A percentile compares a stretch with the other conserved stretches of the same genome.
Conservation (phyloP, 2,329 filamentous ascomycete species). For the Domatiomyces globalis region DNA sequence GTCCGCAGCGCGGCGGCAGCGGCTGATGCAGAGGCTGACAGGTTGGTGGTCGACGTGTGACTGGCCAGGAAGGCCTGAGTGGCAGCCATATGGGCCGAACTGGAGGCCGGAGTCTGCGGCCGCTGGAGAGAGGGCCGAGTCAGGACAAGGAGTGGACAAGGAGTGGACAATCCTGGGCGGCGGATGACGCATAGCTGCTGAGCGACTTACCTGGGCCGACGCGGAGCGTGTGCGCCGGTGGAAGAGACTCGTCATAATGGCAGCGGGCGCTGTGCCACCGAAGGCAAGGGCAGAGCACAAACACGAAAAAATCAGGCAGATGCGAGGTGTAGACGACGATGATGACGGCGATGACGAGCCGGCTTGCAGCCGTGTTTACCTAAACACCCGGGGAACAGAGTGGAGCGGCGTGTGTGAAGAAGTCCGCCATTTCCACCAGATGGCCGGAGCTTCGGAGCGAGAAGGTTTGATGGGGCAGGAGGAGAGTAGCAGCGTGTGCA, state of each 20-base stretch:
- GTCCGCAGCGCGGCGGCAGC: constrained; percentile 73
- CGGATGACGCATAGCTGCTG: not conserved
- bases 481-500: not conserved
- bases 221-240: constrained; percentile 24
- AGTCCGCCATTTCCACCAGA: not conserved
- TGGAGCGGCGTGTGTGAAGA: not conserved
- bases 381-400: not conserved
- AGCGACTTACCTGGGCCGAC: constrained; percentile 16
- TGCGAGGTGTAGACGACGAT: not conserved
- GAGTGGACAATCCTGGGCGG: too few species aligned
- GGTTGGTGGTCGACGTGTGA: constrained; percentile 46
- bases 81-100: constrained; percentile 65
- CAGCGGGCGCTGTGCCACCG: not conserved
- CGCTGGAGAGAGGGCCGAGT: constrained; percentile 24
- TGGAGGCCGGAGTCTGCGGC: constrained; percentile 50
- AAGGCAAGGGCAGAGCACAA: not conserved
- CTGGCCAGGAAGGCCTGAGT: constrained; percentile 64
- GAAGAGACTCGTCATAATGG: constrained; percentile 18
- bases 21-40: constrained; percentile 75
- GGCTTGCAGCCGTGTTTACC: not conserved
- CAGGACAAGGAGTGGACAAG: constrained; percentile 7
- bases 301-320: not conserved
- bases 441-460: not conserved
- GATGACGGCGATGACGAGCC: not conserved
- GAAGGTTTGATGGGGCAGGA: not conserved